phyloP scores from a whole-genome alignment of 2,329 filamentous ascomycete species.

The Coniochaeta prunicola region DNA sequence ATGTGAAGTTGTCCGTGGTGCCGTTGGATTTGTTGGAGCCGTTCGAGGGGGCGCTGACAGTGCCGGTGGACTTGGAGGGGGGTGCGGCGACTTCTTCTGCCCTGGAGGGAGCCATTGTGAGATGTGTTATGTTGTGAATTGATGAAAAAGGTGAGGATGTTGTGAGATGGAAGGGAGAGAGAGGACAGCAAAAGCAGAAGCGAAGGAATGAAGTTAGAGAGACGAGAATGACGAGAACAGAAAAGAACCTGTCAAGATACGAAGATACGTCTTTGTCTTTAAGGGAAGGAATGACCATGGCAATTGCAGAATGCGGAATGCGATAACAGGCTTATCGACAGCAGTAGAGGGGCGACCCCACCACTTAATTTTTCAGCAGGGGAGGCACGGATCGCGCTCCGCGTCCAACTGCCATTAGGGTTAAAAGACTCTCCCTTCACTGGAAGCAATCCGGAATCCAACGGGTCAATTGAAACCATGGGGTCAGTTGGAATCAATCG shows the following conservation, averaged over 20 bases:
- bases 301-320: background rate
- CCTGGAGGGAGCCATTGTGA: slow-evolving; percentile 15
- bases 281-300: background rate
- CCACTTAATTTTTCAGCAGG: background rate
- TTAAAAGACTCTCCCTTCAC: background rate
- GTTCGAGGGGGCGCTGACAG: slow-evolving; percentile 7
- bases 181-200: background rate
- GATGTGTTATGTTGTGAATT: background rate
- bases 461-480: background rate
- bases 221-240: background rate
- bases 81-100: slow-evolving; percentile 2
- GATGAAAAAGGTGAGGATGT: background rate
- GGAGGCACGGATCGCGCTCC: background rate
- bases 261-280: background rate
- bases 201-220: background rate
- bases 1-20: slow-evolving; percentile 23
- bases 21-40: slow-evolving; percentile 5
- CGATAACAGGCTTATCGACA: background rate
- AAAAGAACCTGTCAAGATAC: too few species aligned
- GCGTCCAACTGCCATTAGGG: slow-evolving; percentile 4
- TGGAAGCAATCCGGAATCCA: background rate
- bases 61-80: slow-evolving; percentile 3
- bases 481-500: too few species aligned
- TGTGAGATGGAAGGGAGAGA: background rate
- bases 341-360: background rate